Evolutionary conservation across 2,329 filamentous ascomycete genomes (phyloP).

Genomic region (Endothia cerciana): DNA sequence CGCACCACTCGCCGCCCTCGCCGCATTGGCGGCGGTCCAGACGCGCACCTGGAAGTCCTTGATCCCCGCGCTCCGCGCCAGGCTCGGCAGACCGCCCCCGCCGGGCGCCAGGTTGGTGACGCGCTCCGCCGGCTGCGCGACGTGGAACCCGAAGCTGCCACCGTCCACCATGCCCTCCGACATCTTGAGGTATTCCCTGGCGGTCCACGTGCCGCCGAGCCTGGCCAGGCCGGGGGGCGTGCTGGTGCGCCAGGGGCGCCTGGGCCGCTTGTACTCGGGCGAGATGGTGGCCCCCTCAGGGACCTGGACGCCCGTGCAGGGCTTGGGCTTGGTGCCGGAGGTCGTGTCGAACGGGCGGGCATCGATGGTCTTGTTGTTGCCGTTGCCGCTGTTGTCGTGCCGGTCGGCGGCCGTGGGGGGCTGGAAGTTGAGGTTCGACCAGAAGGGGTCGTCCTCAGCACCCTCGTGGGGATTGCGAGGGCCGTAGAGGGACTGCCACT

Average conservation of each 20-base stretch:
- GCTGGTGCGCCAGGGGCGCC: slow-evolving; percentile 11
- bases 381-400: neutral
- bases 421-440: neutral
- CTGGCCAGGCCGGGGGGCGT: neutral
- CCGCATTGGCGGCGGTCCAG: neutral
- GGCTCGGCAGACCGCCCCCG: neutral
- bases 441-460: neutral
- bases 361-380: neutral
- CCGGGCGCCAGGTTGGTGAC: neutral
- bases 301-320: neutral
- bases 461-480: neutral
- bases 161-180: neutral
- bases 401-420: neutral
- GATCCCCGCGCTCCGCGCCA: slow-evolving; percentile 10
- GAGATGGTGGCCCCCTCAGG: neutral
- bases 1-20: neutral
- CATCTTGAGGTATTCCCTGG: neutral
- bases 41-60: slow-evolving; percentile 17
- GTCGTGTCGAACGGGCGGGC: too few relatives aligned
- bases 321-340: neutral
- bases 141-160: slow-evolving; percentile 9
- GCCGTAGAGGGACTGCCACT: slow-evolving; percentile 19
- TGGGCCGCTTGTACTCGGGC: slow-evolving; percentile 7
- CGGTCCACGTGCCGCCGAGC: slow-evolving; percentile 2
- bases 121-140: neutral